Conservation (phyloP, 2,329 filamentous ascomycete species). For the Monosporascus sp. region DNA sequence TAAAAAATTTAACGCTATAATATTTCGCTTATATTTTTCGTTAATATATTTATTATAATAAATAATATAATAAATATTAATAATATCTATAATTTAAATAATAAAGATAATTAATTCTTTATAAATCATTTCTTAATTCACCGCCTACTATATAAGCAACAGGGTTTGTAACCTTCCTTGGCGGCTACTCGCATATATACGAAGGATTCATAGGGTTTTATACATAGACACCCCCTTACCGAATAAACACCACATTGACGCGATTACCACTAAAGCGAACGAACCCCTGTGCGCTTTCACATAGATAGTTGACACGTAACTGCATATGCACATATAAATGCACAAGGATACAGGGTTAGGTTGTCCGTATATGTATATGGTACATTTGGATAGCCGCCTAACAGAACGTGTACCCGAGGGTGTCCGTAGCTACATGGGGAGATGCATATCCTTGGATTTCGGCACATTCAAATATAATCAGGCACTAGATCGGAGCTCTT, state of each 20-base stretch:
- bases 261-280: background rate
- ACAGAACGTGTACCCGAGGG: background rate
- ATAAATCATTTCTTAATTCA: too few species aligned
- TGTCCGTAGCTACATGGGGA: background rate
- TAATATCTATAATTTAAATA: too few species aligned
- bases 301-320: background rate
- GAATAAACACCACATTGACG: background rate
- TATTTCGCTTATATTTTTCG: too few species aligned
- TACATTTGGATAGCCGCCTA: background rate
- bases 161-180: background rate
- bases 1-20: too few species aligned
- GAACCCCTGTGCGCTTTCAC: background rate
- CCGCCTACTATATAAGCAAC: too few species aligned
- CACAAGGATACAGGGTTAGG: background rate
- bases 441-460: background rate
- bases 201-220: background rate
- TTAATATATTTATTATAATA: too few species aligned
- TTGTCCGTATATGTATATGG: background rate
- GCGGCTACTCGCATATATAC: background rate
- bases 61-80: too few species aligned
- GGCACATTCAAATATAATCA: background rate
- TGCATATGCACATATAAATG: background rate
- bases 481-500: background rate
- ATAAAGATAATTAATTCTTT: too few species aligned
- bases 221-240: background rate